These are phyloP conservation scores for Porphyridium purpureum DNA, from an alignment of 23 red algal genomes.

Conservation along the genomic window DNA sequence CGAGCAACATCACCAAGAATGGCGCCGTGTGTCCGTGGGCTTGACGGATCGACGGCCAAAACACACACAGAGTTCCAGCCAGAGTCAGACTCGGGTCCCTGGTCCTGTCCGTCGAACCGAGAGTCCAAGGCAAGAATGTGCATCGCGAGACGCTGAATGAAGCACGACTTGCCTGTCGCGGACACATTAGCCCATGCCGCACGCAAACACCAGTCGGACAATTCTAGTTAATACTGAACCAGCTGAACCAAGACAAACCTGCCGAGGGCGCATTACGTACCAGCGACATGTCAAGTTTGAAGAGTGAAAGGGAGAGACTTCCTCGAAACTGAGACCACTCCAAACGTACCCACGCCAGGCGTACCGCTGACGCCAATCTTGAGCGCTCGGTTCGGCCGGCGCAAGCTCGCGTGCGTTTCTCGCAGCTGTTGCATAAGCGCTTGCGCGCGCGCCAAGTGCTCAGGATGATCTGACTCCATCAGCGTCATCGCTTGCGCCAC, in stretches of 20 bases:
- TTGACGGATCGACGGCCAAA: slow-evolving; percentile 14
- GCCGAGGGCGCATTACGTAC: too few relatives aligned
- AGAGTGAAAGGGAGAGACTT: too few relatives aligned
- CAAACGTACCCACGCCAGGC: slow-evolving; percentile 25
- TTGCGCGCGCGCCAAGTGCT: slow-evolving; percentile 1
- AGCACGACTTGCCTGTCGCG: not conserved
- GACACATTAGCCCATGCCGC: not conserved
- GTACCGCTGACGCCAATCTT: slow-evolving; percentile 7
- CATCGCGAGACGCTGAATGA: not conserved
- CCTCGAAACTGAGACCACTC: too few relatives aligned
- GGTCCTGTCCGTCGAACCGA: too few relatives aligned
- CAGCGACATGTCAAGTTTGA: too few relatives aligned
- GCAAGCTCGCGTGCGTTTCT: not conserved
- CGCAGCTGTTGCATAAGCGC: slow-evolving; percentile 2
- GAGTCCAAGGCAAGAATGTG: not conserved
- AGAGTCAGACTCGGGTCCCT: too few relatives aligned
- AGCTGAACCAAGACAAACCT: too few relatives aligned
- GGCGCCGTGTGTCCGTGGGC: slow-evolving; percentile 1
- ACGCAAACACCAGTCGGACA: not conserved
- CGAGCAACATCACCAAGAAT: slow-evolving; percentile 21
- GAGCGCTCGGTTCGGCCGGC: not conserved
- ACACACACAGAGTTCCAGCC: slow-evolving; percentile 3
- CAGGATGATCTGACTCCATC: slow-evolving; percentile 5
- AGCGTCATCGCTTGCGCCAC: slow-evolving; percentile 15
- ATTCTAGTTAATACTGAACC: slow-evolving; percentile 12